Base-by-base conservation (phyloP, 139 green algal genomes). In the Ettlia oleoabundans region DNA sequence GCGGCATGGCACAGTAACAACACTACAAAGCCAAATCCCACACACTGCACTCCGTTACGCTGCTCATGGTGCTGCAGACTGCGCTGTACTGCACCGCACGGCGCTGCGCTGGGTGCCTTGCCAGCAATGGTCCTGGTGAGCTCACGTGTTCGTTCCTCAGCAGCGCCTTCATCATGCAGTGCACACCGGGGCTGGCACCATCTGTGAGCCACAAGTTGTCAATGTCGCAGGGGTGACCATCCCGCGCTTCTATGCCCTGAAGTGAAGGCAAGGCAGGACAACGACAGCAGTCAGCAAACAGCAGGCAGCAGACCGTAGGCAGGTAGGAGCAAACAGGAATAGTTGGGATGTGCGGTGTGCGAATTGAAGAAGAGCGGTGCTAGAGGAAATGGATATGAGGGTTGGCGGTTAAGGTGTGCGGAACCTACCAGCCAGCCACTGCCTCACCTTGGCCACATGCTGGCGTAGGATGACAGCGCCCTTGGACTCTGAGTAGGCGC, bases 151-250 rank as follows among this genome's bases (percentile, higher is more conserved):
- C 82, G 52, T 89, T 75, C 9, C 91, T 74, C 52, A 96, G 77
- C 55, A 96, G 73, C 69, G 92, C 77, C 58, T 92, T 87, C 86
- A 95, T 94, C 68, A 94, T 83, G 63, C 88, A 88, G 82, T 97
- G 92, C 33, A 97, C 93, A 21, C 67, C 86, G 38, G 91, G 88
- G 15, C 85, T 92, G n/a, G 94, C 94, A 66, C 94, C 94, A 73
- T 96, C 92, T 71, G 90, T 98, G 77, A 93, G 81, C 84, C 92
- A 99, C 28, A 99, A 86, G 86, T 95, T 71, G 15, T 98, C 91
- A 6, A 90, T 76, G 83, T 94, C 79, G 65, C 86, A 87, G 1
- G 90, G 88, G 41, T 85, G 83, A 33, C 93, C 93, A 66, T 98
- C 96, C 0, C 96, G 83, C 52, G 70, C 30, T 73, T 90, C 78